Evolutionary conservation across 2,329 filamentous ascomycete genomes (phyloP).

Genomic region (Aspergillus japonicus): DNA sequence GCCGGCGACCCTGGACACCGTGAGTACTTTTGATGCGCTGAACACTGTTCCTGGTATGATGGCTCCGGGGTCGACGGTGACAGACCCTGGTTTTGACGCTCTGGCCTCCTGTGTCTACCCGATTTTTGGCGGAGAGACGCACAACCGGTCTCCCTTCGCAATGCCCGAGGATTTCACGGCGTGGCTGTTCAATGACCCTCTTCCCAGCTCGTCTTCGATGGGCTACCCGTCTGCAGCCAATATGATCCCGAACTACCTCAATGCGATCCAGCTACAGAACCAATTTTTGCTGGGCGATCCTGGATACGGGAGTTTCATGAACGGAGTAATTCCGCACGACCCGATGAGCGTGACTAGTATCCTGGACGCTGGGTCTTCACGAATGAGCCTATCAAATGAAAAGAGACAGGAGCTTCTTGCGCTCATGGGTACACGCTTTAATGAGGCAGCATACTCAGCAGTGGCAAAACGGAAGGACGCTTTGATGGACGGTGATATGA

Average conservation of each 20-base stretch:
- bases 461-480: constrained; percentile 72
- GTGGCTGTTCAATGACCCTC: constrained; percentile 74
- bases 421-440: constrained; percentile 76
- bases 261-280: constrained; percentile 48
- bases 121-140: constrained; percentile 79
- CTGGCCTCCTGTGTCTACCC: constrained; percentile 61
- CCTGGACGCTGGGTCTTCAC: constrained; percentile 74
- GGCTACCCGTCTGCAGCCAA: constrained; percentile 44
- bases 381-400: constrained; percentile 79
- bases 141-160: constrained; percentile 82
- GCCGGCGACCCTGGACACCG: constrained; percentile 26
- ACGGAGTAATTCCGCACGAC: constrained; percentile 60
- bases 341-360: constrained; percentile 88
- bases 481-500: constrained; percentile 75
- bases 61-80: constrained; percentile 22
- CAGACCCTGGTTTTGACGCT: constrained; percentile 36
- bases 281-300: constrained; percentile 53
- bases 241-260: constrained; percentile 43
- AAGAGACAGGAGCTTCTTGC: constrained; percentile 82
- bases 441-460: constrained; percentile 73
- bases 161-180: constrained; percentile 86
- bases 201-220: constrained; percentile 55
- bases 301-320: constrained; percentile 49
- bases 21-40: constrained; percentile 26
- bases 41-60: constrained; percentile 28